Evolutionary conservation across 371 early-diverging fungal genomes (phyloP).

Genomic region (Zopfochytrium polystomum): DNA sequence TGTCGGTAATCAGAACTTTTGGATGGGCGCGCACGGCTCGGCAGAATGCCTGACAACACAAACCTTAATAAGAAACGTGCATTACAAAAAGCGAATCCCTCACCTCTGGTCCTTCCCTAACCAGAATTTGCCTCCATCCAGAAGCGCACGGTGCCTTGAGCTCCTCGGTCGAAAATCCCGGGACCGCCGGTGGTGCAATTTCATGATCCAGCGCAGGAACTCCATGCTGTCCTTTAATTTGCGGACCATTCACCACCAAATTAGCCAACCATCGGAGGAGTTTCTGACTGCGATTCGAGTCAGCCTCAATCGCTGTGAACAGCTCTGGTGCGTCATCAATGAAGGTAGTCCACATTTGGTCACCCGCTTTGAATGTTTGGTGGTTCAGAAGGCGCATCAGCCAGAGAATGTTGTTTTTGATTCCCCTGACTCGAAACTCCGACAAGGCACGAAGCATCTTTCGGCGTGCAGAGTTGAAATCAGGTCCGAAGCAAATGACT

Average conservation of each 20-base stretch:
- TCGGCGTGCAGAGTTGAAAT: constrained; percentile 82
- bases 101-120: constrained; percentile 67
- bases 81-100: not conserved
- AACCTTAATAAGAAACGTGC: not conserved
- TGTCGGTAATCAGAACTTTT: constrained; percentile 88
- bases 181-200: constrained; percentile 29
- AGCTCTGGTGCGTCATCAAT: constrained; percentile 93
- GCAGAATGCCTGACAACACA: constrained; percentile 70
- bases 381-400: constrained; percentile 80
- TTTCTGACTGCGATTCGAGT: constrained; percentile 82
- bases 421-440: constrained; percentile 92
- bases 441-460: constrained; percentile 83
- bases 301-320: constrained; percentile 17
- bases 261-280: constrained; percentile 86
- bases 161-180: constrained; percentile 35
- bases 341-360: constrained; percentile 91
- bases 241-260: constrained; percentile 86
- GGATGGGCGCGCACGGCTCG: constrained; percentile 82
- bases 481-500: constrained; percentile 75
- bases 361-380: constrained; percentile 35
- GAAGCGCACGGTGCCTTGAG: constrained; percentile 56
- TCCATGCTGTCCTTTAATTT: constrained; percentile 76
- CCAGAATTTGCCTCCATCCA: constrained; percentile 86
- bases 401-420: constrained; percentile 95
- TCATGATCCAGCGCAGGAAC: constrained; percentile 32